Conservation (phyloP, 1,139 yeast species). For the Hansenula lynferdii region DNA sequence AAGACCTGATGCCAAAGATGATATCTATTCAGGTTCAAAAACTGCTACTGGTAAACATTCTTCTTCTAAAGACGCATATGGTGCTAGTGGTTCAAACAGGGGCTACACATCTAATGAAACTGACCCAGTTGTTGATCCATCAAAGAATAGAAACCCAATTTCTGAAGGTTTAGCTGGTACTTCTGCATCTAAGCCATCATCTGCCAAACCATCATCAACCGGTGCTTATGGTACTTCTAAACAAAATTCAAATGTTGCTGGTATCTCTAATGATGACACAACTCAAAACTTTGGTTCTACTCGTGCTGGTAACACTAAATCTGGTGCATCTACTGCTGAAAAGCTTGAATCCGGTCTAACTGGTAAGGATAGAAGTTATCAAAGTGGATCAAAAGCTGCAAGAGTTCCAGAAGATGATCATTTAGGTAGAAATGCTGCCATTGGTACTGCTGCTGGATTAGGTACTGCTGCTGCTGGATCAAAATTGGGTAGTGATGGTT, state of each 20-base stretch:
- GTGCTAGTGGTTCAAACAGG: neutral
- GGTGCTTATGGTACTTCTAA: neutral
- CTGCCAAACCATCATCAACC: neutral
- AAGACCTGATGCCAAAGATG: neutral
- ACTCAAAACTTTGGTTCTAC: neutral
- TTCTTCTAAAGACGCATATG: neutral
- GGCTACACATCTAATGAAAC: neutral
- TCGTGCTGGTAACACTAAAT: neutral
- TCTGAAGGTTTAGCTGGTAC: slow-evolving; percentile 6
- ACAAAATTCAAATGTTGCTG: slow-evolving; percentile 3
- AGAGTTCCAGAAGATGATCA: neutral
- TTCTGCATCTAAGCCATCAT: slow-evolving; percentile 3
- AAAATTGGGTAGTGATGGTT: too few relatives aligned
- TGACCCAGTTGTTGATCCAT: slow-evolving; percentile 6
- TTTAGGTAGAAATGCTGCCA: neutral
- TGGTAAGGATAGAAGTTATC: neutral
- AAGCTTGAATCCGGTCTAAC: neutral
- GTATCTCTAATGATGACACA: neutral
- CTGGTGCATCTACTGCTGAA: slow-evolving; percentile 1
- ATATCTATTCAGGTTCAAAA: neutral
- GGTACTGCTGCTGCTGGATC: slow-evolving; percentile 1
- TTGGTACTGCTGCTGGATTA: neutral
- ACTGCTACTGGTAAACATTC: neutral
- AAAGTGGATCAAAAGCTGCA: neutral
- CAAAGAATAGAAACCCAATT: slow-evolving; percentile 12